Conservation (phyloP, 192 early-diverging fungal species). For the Coemansia sp. region DNA sequence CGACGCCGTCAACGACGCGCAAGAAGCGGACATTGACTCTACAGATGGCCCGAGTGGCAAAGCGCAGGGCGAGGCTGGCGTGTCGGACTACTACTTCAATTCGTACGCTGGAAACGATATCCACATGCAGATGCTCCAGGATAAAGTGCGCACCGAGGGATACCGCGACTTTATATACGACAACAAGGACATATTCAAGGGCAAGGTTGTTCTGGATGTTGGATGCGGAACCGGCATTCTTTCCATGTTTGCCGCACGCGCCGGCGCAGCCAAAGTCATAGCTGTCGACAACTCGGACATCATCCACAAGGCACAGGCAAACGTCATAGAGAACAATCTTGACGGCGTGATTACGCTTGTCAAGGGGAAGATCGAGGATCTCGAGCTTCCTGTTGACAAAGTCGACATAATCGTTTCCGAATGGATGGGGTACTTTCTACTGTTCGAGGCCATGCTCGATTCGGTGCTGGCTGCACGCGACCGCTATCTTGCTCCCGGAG, state of each 20-base stretch:
- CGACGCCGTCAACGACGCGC: slow-evolving; percentile 51
- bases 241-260: slow-evolving; percentile 93
- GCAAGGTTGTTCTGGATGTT: slow-evolving; percentile 90
- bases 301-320: slow-evolving; percentile 60
- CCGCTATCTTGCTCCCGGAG: slow-evolving; percentile 91
- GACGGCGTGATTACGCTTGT: slow-evolving; percentile 87
- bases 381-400: slow-evolving; percentile 62
- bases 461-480: slow-evolving; percentile 62
- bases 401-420: slow-evolving; percentile 97
- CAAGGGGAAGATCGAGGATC: slow-evolving; percentile 79
- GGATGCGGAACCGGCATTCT: slow-evolving; percentile 95
- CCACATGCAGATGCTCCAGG: slow-evolving; percentile 97
- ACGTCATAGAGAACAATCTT: slow-evolving; percentile 77
- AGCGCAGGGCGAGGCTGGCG: slow-evolving; percentile 7
- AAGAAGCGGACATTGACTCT: background rate
- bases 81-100: slow-evolving; percentile 58
- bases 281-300: slow-evolving; percentile 67
- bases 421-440: slow-evolving; percentile 93
- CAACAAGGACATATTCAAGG: slow-evolving; percentile 77
- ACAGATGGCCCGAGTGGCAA: background rate
- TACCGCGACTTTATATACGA: slow-evolving; percentile 93
- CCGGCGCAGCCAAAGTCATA: slow-evolving; percentile 94
- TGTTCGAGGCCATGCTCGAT: slow-evolving; percentile 94
- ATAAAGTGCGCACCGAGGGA: slow-evolving; percentile 88
- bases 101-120: slow-evolving; percentile 49